Conservation (phyloP, 2,329 filamentous ascomycete species). For the Orbilia blumenaviensis region DNA sequence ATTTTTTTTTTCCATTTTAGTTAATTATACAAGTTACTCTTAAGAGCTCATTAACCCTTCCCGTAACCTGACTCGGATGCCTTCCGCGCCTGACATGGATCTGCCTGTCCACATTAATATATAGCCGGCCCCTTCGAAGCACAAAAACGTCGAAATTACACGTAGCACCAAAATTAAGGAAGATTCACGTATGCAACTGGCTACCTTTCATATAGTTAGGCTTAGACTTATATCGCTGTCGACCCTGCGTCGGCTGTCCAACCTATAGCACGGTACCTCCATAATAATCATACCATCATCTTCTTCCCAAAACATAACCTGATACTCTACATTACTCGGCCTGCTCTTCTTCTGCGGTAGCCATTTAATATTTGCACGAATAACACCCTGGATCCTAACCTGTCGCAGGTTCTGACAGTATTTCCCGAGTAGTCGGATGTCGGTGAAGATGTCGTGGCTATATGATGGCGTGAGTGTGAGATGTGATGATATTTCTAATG, state of each 20-base stretch:
- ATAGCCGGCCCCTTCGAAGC: background rate
- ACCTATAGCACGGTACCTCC: conserved; percentile 8
- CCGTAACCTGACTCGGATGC: background rate
- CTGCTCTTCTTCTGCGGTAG: background rate
- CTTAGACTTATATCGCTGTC: background rate
- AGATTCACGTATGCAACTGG: too few relatives aligned
- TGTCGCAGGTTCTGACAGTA: conserved; percentile 7
- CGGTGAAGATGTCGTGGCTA: conserved; percentile 10
- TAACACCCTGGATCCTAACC: conserved; percentile 7
- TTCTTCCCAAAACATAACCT: conserved; percentile 5
- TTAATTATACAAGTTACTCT: background rate
- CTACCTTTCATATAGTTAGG: too few relatives aligned
- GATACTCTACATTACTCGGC: background rate
- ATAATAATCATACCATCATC: background rate
- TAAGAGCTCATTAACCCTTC: background rate
- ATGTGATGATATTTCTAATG: background rate
- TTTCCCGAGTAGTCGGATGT: conserved; percentile 1
- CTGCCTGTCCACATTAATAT: background rate
- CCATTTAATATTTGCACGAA: conserved; percentile 11
- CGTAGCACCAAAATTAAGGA: background rate
- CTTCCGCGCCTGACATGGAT: background rate
- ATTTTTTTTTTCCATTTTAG: background rate
- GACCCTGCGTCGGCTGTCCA: background rate
- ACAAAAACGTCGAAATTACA: too few relatives aligned
- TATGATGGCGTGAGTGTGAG: conserved; percentile 17